Evolutionary conservation across 768 basidiomycete species (phyloP).

Genomic region (Phylloporus arenicola): DNA sequence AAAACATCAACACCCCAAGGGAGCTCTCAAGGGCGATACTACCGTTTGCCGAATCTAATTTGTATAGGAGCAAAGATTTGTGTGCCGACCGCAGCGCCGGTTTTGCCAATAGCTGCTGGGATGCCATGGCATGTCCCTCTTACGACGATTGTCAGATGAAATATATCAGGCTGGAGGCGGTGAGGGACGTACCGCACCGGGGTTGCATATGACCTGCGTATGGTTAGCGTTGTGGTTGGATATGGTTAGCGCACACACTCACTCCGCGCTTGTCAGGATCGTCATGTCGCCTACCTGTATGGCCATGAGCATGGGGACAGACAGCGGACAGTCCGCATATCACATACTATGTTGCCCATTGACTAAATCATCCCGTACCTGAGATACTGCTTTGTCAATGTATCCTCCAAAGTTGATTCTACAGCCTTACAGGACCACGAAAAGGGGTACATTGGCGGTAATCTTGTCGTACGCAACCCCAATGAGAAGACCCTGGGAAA

Average conservation of each 20-base stretch:
- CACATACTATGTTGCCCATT: slow-evolving; percentile 52
- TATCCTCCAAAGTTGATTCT: neutral
- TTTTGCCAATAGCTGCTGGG: slow-evolving; percentile 57
- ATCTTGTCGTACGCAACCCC: slow-evolving; percentile 59
- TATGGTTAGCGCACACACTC: no score
- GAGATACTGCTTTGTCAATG: neutral
- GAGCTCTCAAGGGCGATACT: neutral
- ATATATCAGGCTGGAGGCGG: neutral
- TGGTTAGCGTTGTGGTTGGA: no score
- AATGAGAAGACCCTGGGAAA: slow-evolving; percentile 43
- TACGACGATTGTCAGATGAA: neutral
- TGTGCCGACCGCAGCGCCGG: no score
- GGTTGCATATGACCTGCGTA: slow-evolving; percentile 49
- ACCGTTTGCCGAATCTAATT: slow-evolving; percentile 57
- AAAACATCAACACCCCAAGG: no score
- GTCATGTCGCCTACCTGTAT: slow-evolving; percentile 23
- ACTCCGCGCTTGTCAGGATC: no score
- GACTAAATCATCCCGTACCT: slow-evolving; percentile 71
- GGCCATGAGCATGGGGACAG: slow-evolving; percentile 2
- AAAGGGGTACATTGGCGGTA: slow-evolving; percentile 54
- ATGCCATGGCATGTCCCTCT: slow-evolving; percentile 68
- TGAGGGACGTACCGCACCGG: slow-evolving; percentile 43
- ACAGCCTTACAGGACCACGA: slow-evolving; percentile 55
- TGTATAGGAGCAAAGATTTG: slow-evolving; percentile 68
- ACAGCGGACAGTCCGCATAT: neutral